phyloP scores from a whole-genome alignment of 176 grass and related monocot genomes.

The Bromus sterilis region DNA sequence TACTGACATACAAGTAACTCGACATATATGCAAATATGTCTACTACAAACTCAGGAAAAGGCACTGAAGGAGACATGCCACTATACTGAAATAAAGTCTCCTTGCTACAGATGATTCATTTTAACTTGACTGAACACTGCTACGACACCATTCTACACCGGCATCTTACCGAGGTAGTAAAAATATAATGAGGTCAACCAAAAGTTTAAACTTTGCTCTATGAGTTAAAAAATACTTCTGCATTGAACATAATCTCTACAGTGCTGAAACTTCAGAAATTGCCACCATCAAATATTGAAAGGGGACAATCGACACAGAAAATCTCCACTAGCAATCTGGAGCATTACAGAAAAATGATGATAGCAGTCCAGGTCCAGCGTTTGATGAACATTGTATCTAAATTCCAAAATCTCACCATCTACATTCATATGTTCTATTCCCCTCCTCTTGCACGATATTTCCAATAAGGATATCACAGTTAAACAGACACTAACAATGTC shows the following conservation, averaged over 20 bases:
- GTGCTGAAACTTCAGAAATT: background rate
- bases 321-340: background rate
- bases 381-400: background rate
- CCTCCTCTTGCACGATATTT: background rate
- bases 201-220: background rate
- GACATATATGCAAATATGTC: background rate
- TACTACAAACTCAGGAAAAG: background rate
- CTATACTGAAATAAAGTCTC: background rate
- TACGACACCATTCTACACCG: background rate
- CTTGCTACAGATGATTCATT: background rate
- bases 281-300: background rate
- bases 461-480: background rate
- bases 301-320: background rate
- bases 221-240: too few species aligned
- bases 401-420: background rate
- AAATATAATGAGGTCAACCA: background rate
- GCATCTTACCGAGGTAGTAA: background rate
- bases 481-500: background rate
- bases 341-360: background rate
- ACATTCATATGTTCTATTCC: background rate
- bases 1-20: background rate
- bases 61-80: background rate
- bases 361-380: background rate
- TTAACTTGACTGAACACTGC: background rate
- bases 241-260: background rate